Evolutionary conservation across 2,329 filamentous ascomycete genomes (phyloP).

Genomic region (Fusarium sp.): DNA sequence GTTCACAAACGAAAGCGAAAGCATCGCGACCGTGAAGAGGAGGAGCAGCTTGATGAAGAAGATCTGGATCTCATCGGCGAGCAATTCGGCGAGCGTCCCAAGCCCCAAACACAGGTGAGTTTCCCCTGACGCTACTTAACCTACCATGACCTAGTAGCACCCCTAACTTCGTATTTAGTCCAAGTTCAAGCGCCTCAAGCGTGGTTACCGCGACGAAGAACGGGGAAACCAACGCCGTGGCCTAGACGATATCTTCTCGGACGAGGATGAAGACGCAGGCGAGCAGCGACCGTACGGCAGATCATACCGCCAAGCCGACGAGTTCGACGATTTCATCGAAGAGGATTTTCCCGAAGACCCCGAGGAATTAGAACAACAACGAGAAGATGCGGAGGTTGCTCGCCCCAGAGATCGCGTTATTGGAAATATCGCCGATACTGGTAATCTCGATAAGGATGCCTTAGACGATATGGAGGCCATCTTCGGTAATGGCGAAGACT

Average conservation of each 20-base stretch:
- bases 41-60: constrained; percentile 93
- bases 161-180: constrained; percentile 60
- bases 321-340: constrained; percentile 96
- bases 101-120: constrained; percentile 74
- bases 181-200: constrained; percentile 97
- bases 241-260: constrained; percentile 93
- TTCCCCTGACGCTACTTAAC: not conserved
- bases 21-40: constrained; percentile 78
- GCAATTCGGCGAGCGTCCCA: constrained; percentile 71
- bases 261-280: constrained; percentile 83
- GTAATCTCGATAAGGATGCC: constrained; percentile 89
- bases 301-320: constrained; percentile 73
- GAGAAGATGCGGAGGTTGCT: constrained; percentile 89
- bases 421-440: constrained; percentile 77
- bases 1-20: constrained; percentile 78
- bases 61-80: constrained; percentile 95
- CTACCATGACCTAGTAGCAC: not conserved
- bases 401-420: constrained; percentile 78
- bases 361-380: constrained; percentile 76
- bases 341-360: constrained; percentile 93
- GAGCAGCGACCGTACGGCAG: constrained; percentile 64
- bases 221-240: constrained; percentile 73
- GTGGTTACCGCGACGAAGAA: constrained; percentile 80
- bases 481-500: constrained; percentile 95
- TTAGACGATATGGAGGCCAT: constrained; percentile 96